Evolutionary conservation across 1,139 yeast species (phyloP).

Genomic region (Candida tropicalis): DNA sequence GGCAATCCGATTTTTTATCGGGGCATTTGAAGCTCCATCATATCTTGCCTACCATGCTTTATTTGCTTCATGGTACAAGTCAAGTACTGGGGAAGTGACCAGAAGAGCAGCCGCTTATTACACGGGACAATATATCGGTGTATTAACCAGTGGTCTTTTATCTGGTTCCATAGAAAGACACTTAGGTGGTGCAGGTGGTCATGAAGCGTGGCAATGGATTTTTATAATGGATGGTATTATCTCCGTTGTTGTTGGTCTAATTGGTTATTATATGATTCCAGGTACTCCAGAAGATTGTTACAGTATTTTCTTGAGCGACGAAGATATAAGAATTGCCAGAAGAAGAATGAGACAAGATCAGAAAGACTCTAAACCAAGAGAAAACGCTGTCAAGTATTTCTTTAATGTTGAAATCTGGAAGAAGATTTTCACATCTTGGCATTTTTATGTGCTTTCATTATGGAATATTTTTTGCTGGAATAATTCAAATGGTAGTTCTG

Average conservation of each 20-base stretch:
- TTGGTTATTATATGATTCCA: slow-evolving; percentile 65
- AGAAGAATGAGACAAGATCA: slow-evolving; percentile 52
- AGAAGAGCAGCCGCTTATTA: slow-evolving; percentile 65
- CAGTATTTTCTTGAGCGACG: slow-evolving; percentile 59
- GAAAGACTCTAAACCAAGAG: slow-evolving; percentile 32
- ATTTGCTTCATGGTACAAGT: slow-evolving; percentile 62
- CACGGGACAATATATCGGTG: slow-evolving; percentile 62
- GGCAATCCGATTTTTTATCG: slow-evolving; percentile 62
- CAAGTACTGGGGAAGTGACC: slow-evolving; percentile 52
- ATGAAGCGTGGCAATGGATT: slow-evolving; percentile 74
- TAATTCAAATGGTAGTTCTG: slow-evolving; percentile 47
- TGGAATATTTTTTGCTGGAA: slow-evolving; percentile 70
- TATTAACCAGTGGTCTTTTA: slow-evolving; percentile 62
- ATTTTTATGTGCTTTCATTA: slow-evolving; percentile 49
- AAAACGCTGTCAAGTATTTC: slow-evolving; percentile 31
- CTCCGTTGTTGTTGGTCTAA: slow-evolving; percentile 59
- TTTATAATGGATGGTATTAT: slow-evolving; percentile 68
- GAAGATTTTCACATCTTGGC: slow-evolving; percentile 55
- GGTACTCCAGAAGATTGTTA: slow-evolving; percentile 68
- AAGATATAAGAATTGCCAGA: slow-evolving; percentile 65
- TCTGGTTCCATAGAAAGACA: slow-evolving; percentile 59
- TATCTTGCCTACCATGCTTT: slow-evolving; percentile 63
- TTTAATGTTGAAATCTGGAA: slow-evolving; percentile 47
- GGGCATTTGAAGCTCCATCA: slow-evolving; percentile 63
- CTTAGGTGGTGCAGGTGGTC: slow-evolving; percentile 50